Evolutionary conservation across 2,329 filamentous ascomycete genomes (phyloP).

Genomic region (Apiospora aurea): DNA sequence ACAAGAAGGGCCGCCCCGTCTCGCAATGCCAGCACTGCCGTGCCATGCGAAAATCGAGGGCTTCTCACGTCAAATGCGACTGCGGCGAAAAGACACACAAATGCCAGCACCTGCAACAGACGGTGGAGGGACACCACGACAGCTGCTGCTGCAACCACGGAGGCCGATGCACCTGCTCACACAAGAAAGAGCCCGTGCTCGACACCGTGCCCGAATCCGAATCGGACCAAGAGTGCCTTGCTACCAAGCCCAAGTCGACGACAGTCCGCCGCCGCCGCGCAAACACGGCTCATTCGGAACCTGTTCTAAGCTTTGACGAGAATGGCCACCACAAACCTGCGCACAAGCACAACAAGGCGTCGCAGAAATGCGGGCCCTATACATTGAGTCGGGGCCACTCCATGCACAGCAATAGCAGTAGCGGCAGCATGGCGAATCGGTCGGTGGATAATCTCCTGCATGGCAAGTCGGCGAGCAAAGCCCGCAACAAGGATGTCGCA

Average conservation of each 20-base stretch:
- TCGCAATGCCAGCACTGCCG: constrained; percentile 98
- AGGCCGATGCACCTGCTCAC: constrained; percentile 68
- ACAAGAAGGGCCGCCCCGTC: constrained; percentile 96
- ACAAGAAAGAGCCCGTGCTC: constrained; percentile 68
- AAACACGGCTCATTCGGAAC: constrained; percentile 68
- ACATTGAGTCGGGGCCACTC: constrained; percentile 65
- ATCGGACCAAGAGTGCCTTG: constrained; percentile 58
- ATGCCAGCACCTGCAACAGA: constrained; percentile 66
- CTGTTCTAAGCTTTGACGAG: constrained; percentile 65
- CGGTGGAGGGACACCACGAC: constrained; percentile 65
- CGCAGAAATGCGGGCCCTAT: constrained; percentile 69
- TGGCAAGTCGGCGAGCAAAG: constrained; percentile 46
- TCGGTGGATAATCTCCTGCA: constrained; percentile 54
- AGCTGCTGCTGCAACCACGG: constrained; percentile 76
- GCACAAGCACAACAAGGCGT: constrained; percentile 65
- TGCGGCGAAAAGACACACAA: constrained; percentile 91
- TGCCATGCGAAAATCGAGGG: constrained; percentile 92
- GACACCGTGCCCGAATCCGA: constrained; percentile 71
- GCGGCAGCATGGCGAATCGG: constrained; percentile 45
- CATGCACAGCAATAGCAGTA: constrained; percentile 57
- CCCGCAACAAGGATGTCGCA: constrained; percentile 45
- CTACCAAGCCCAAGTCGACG: constrained; percentile 49
- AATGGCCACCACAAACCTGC: constrained; percentile 70
- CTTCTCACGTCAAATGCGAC: constrained; percentile 94
- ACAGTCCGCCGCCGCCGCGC: constrained; percentile 61